These are phyloP conservation scores for Solanum sejunctum DNA, from an alignment of 257 asterid genomes.

Conservation along the genomic window DNA sequence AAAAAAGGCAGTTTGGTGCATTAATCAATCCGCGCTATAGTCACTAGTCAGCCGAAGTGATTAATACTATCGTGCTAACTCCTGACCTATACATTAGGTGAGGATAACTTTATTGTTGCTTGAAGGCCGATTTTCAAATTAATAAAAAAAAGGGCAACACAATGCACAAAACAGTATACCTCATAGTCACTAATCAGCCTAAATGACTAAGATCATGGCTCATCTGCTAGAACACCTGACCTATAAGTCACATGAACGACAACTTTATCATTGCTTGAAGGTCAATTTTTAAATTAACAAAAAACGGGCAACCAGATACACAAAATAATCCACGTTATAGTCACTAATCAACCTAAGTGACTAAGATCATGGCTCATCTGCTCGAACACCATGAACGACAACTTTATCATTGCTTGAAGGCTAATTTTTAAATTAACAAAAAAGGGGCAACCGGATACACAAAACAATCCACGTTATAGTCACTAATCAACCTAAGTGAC, in stretches of 20 bases:
- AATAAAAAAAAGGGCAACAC: background rate
- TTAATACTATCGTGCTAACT: too few relatives aligned
- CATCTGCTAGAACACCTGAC: background rate
- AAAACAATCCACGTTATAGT: background rate
- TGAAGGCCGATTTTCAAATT: background rate
- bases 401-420: too few relatives aligned
- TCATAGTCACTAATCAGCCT: background rate
- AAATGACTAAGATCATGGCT: background rate
- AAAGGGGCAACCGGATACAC: background rate
- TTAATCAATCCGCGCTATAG: too few relatives aligned
- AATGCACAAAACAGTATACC: background rate
- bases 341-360: background rate
- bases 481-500: background rate
- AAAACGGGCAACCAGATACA: background rate
- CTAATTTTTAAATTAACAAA: background rate
- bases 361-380: background rate
- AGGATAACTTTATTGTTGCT: background rate
- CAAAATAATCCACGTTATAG: background rate
- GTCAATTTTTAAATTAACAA: background rate
- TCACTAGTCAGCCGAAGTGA: background rate
- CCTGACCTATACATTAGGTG: background rate
- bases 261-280: background rate
- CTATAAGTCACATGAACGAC: background rate
- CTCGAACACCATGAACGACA: fast-evolving
- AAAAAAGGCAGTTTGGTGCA: background rate